Evolutionary conservation across 371 early-diverging fungal species (phyloP), one percentile per base, ranked within the genome.

Genomic region (Rhizopus microsporus): DNA sequence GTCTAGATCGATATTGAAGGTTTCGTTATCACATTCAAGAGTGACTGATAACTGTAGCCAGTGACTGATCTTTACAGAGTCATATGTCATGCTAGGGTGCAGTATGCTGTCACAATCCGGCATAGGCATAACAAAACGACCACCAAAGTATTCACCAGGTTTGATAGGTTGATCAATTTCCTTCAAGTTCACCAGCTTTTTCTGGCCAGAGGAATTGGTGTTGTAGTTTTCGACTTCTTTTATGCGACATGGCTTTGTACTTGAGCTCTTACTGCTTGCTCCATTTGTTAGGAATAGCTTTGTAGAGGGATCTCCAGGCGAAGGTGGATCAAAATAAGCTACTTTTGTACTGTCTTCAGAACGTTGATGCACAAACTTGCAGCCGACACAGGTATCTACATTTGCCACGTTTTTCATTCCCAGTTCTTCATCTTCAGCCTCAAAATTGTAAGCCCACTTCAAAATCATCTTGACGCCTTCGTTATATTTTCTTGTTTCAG

Each of bases 381-480:
- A 12, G 1, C 7, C 31, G 1, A 32, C 16, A 5, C 13, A 7
- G 38, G 30, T 23, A 23, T 23, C 23, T 23, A 23, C 23, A 23
- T 23, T 23, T 23, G 23, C 23, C 39, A 15, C 6, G 30, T 37
- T 37, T 5, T 29, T 3, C 13, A 17, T 29, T 38, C n/a, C 35
- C 7, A 7, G 34, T 46, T 61, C 51, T 7, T 64, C 62, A 51
- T 56, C 50, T 45, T 62, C 60, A 5, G 52, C 34, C 16, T 67
- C 54, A 57, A 60, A 72, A 15, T 69, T 67, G 23, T 23, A 23
- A 23, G 73, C 76, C 76, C 76, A 75, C 42, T 75, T 75, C 9
- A 75, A 39, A 6, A 72, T 45, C 62, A 72, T 64, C 2, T 57
- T 64, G 5, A 33, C 29, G 3, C 34, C 40, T 54, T 75, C 76